Conservation (phyloP, 1,284 basidiomycete genomes). For the Fistulina hepatica region DNA sequence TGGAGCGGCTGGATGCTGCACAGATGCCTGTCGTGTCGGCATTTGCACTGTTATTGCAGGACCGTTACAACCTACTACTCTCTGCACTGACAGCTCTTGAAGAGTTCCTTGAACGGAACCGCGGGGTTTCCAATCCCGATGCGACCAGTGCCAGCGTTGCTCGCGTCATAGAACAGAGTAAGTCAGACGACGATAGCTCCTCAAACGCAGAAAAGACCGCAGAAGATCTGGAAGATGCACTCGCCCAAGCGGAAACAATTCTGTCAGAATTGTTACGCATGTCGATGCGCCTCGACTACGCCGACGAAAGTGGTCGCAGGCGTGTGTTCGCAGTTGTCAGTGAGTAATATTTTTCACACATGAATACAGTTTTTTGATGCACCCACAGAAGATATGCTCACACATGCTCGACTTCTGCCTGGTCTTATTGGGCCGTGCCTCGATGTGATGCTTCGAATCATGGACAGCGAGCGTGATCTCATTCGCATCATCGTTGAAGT, state of each 20-base stretch:
- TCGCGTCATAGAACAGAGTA: no score
- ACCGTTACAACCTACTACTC: conserved; percentile 65
- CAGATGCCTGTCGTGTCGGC: conserved; percentile 80
- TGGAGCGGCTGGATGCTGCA: conserved; percentile 58
- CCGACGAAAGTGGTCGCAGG: conserved; percentile 88
- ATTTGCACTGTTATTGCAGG: conserved; percentile 80
- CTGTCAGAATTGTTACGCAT: conserved; percentile 77
- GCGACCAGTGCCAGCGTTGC: no score
- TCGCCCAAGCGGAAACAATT: conserved; percentile 61
- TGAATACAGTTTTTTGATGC: not conserved
- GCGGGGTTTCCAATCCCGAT: no score
- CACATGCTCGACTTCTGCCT: conserved; percentile 71
- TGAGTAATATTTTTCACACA: conserved; percentile 28
- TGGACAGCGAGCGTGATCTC: conserved; percentile 80
- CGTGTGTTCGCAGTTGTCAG: conserved; percentile 86
- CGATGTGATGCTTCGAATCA: conserved; percentile 80
- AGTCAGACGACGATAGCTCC: no score
- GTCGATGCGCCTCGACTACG: conserved; percentile 81
- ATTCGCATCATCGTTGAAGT: conserved; percentile 93
- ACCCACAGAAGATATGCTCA: conserved; percentile 70
- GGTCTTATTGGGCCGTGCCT: conserved; percentile 72
- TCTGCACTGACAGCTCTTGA: conserved; percentile 36
- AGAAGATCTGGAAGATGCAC: conserved; percentile 43
- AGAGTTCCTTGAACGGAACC: conserved; percentile 23
- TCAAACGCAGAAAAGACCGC: conserved; percentile 28